phyloP scores from a whole-genome alignment of 768 basidiomycete genomes.

The Clavaria fumosa region DNA sequence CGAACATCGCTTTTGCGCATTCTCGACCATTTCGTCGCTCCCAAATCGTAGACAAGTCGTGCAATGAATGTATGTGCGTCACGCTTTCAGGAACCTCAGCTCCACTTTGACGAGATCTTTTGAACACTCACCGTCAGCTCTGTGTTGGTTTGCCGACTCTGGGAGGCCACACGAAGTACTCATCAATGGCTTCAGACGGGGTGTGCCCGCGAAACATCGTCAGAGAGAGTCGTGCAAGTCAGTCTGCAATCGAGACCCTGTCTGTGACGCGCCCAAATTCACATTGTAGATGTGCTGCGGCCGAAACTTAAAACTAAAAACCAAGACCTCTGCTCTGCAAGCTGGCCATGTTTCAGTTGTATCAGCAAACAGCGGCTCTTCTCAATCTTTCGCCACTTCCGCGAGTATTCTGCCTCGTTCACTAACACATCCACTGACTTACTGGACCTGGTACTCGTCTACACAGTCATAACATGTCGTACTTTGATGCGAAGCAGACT shows the following conservation, averaged over 20 bases:
- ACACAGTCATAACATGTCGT: constrained; percentile 21
- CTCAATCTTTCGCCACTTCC: constrained; percentile 9
- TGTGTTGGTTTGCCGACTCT: constrained; percentile 54
- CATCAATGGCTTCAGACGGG: constrained; percentile 69
- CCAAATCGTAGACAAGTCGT: constrained; percentile 28
- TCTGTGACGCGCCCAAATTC: too few species aligned
- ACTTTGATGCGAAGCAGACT: constrained; percentile 29
- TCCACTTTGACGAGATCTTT: too few species aligned
- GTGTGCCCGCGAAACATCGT: constrained; percentile 58
- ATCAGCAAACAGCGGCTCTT: constrained; percentile 13
- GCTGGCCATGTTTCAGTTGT: constrained; percentile 36
- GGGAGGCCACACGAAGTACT: constrained; percentile 38
- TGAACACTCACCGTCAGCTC: constrained; percentile 33
- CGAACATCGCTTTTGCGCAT: constrained; percentile 41
- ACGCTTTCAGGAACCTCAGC: neutral
- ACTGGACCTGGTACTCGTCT: too few species aligned
- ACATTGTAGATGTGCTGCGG: too few species aligned
- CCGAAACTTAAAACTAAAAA: neutral
- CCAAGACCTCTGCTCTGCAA: constrained; percentile 38
- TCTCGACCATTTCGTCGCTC: constrained; percentile 27
- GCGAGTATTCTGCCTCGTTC: too few species aligned
- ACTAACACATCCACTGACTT: too few species aligned
- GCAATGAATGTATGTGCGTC: constrained; percentile 47
- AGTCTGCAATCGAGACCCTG: too few species aligned
- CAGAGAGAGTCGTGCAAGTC: constrained; percentile 49